These are phyloP conservation scores for Macrolepiota dolichaula DNA, from an alignment of 768 basidiomycete genomes.

Conservation along the genomic window DNA sequence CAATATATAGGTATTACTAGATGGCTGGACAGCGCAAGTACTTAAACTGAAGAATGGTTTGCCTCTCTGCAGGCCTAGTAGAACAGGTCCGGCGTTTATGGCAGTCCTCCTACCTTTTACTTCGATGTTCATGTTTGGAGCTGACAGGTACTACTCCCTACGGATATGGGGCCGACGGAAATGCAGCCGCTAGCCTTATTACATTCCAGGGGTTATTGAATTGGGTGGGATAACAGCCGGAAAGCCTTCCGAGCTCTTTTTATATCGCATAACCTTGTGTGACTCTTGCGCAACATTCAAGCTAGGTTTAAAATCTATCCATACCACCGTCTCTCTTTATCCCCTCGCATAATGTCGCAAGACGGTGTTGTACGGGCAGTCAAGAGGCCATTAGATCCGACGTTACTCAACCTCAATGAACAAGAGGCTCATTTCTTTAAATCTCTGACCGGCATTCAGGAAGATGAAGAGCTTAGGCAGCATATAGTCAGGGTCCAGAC, in stretches of 20 bases:
- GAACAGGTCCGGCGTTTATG: too few species aligned
- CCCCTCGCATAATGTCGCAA: not conserved
- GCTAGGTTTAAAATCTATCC: not conserved
- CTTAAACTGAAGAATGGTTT: too few species aligned
- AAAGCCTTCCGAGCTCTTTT: not conserved
- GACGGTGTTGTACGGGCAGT: not conserved
- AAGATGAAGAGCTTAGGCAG: conserved; percentile 33
- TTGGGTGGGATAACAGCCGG: not conserved
- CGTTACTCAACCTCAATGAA: conserved; percentile 12
- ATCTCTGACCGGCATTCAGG: conserved; percentile 30
- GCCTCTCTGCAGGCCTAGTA: too few species aligned
- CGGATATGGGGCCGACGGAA: not conserved
- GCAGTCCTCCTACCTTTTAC: too few species aligned
- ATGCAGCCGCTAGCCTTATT: not conserved
- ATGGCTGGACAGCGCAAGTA: too few species aligned
- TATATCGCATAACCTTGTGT: not conserved
- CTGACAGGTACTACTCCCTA: not conserved
- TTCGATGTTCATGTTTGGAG: too few species aligned
- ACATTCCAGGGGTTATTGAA: not conserved
- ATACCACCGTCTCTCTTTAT: not conserved
- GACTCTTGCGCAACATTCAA: not conserved
- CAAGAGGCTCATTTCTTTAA: conserved; percentile 32
- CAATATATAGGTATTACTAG: not conserved
- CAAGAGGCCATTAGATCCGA: conserved; percentile 2
- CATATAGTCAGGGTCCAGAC: conserved; percentile 36